phyloP scores from a whole-genome alignment of 495 filamentous ascomycete species.

The Neurospora sp. region DNA sequence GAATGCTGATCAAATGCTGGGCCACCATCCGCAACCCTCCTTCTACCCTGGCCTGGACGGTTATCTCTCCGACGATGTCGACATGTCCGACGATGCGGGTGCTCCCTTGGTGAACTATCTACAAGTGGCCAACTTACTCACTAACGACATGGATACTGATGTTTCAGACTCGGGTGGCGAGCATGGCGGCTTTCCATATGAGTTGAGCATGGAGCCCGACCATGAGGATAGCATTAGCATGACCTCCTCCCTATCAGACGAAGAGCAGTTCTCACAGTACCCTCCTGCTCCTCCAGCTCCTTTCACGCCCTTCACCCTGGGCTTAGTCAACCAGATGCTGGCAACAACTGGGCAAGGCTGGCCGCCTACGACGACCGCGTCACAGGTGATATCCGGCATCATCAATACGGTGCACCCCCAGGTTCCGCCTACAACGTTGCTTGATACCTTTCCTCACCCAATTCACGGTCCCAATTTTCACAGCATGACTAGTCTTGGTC shows the following conservation, averaged over 20 bases:
- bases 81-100: constrained; percentile 12
- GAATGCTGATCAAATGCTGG: neutral
- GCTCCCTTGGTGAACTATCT: constrained; percentile 12
- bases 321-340: neutral
- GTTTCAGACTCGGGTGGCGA: constrained; percentile 1
- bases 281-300: neutral
- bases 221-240: constrained; percentile 1
- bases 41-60: constrained; percentile 3
- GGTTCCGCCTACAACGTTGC: neutral
- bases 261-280: neutral
- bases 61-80: constrained; percentile 13
- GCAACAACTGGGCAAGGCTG: neutral
- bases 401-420: neutral
- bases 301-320: neutral
- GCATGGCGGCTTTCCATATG: neutral
- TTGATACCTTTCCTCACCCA: neutral
- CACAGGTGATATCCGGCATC: neutral
- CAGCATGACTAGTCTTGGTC: constrained; percentile 13
- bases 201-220: neutral
- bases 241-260: neutral
- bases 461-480: neutral
- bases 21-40: neutral
- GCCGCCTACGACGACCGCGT: neutral
- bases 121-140: constrained; percentile 9
- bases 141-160: constrained; percentile 12